Evolutionary conservation across 352 stramenopile species (phyloP).

Genomic region (Thraustochytrium striatum): DNA sequence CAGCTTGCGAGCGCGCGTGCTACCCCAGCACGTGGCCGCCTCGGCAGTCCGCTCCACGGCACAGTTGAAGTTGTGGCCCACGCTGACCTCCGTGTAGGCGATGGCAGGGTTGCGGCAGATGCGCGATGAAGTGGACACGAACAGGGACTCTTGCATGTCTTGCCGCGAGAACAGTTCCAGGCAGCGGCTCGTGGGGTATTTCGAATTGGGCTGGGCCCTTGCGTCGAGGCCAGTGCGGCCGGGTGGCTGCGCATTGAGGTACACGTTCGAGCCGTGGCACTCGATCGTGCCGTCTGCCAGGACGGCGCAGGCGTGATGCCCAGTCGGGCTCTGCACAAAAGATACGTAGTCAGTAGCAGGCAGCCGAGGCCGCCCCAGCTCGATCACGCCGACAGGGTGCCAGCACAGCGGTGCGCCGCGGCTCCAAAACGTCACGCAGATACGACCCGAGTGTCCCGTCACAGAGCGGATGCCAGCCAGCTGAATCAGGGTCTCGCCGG

Average conservation of each 20-base stretch:
- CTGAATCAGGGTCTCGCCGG: too few species aligned
- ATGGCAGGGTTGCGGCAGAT: neutral
- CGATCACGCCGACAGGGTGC: too few species aligned
- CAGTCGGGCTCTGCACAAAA: too few species aligned
- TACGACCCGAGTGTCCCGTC: too few species aligned
- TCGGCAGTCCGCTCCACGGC: neutral
- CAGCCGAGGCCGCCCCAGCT: too few species aligned
- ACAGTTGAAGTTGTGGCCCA: neutral
- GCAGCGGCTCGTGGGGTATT: neutral
- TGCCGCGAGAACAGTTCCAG: neutral
- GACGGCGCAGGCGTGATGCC: neutral
- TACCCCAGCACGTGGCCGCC: neutral
- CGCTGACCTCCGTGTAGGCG: neutral
- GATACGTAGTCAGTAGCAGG: too few species aligned
- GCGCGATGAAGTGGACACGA: neutral
- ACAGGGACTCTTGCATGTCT: neutral
- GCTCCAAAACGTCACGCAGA: too few species aligned
- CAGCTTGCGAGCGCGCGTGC: neutral
- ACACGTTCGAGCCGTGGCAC: neutral
- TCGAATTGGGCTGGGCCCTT: neutral
- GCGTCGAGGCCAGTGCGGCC: neutral
- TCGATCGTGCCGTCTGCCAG: neutral
- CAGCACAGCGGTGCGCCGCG: too few species aligned
- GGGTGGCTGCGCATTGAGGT: neutral
- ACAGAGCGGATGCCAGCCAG: too few species aligned